Base-by-base conservation (phyloP, 176 grass and related monocot genomes). In the Otatea glauca region DNA sequence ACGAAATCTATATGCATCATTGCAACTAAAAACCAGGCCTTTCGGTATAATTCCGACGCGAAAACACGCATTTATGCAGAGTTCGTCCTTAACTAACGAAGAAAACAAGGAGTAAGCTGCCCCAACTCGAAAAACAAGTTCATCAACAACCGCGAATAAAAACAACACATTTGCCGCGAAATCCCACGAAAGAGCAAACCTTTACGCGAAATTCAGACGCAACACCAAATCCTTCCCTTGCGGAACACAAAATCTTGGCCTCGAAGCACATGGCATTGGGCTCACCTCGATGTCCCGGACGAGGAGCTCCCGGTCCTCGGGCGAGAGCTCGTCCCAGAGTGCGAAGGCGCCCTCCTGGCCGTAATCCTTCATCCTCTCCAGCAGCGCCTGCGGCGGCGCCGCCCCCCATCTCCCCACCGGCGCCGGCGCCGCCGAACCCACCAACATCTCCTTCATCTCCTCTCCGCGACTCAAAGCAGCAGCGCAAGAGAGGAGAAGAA, bases 341-440 rank as follows among this genome's bases (percentile, higher is more conserved):
- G 97, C 90, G 73, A 99, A 94, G 53, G 97, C 90, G 62, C 85
- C 93, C 75, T 99, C 97, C 79, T 99, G 93, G 69, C 90, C 97
- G 86, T 99, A 99, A 77, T 99, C 93, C 81, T 99, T 99, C 84
- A 99, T 89, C 77, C 97, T 87, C 90, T 99, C 97, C 59, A 96
- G 93, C 78, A 96, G 83, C 73, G 76, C 93, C 86, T 99, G 97
- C 77, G 97, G 97, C 78, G 97, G 93, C 64, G 90, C 86, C 29
- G 89, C 76, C 5, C 90, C 90, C 88, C 92, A 90, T 68, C 89
- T 74, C 48, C 83, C 91, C 69, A 75, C 91, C 8, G 81, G 80
- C 82, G 78, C 81, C 83, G 91, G 75, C 84, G 84, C 80, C 42
- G 60, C 81, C 49, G 86, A 74, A 2, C 89, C 89, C 6, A 91